Evolutionary conservation across 129 eudicot species (phyloP).

Genomic region (Flaveria bidentis): DNA sequence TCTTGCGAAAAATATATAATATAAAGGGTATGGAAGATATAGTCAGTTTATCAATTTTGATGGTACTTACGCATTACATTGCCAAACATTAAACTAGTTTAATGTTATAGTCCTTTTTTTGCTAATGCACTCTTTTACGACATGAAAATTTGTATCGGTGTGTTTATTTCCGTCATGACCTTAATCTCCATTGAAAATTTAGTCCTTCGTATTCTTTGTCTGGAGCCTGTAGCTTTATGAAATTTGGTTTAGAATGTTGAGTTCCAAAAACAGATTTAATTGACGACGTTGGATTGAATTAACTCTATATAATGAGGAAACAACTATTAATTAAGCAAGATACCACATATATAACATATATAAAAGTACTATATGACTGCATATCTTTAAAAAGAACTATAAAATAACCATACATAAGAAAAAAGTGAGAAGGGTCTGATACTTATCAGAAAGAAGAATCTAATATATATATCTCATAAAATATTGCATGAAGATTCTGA

Average conservation of each 20-base stretch:
- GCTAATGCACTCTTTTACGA: too few relatives aligned
- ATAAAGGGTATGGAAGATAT: too few relatives aligned
- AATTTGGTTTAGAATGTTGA: not conserved
- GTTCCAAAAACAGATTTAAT: not conserved
- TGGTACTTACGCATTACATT: too few relatives aligned
- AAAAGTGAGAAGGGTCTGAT: not conserved
- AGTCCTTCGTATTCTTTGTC: too few relatives aligned
- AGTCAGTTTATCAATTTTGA: too few relatives aligned
- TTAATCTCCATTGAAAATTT: too few relatives aligned
- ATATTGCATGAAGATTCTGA: not conserved
- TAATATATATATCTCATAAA: not conserved
- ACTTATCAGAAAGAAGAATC: not conserved
- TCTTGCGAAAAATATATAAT: too few relatives aligned
- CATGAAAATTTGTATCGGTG: too few relatives aligned
- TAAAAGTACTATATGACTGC: not conserved
- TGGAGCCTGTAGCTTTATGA: not conserved
- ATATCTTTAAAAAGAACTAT: not conserved
- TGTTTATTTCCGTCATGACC: too few relatives aligned
- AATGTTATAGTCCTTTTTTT: too few relatives aligned
- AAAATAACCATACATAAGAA: not conserved
- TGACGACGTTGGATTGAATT: not conserved
- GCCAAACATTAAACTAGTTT: too few relatives aligned
- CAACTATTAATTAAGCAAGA: constrained; percentile 5
- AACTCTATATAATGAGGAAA: not conserved
- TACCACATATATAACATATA: not conserved